These are phyloP conservation scores for Grosmannia huntii DNA, from an alignment of 2,329 filamentous ascomycete genomes.

Conservation along the genomic window DNA sequence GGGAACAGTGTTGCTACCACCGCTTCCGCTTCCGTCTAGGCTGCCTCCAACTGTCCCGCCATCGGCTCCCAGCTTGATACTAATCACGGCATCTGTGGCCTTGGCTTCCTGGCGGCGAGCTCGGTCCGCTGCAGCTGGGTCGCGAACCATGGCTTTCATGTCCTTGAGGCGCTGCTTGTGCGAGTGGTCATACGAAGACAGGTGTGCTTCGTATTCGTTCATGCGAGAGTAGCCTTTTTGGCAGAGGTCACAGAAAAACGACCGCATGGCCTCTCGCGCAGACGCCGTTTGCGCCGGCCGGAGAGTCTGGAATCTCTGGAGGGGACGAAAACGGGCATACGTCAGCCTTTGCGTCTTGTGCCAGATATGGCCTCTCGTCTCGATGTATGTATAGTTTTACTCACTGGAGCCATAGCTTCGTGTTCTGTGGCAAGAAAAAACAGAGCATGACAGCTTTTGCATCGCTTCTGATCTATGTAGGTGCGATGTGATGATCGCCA, in stretches of 20 bases:
- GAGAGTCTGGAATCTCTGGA: slow-evolving; percentile 43
- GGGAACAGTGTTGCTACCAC: slow-evolving; percentile 14
- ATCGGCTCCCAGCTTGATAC: slow-evolving; percentile 45
- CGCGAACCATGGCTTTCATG: slow-evolving; percentile 72
- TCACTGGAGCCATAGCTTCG: background rate
- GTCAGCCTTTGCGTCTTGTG: background rate
- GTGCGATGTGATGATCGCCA: too few species aligned
- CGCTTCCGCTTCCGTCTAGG: slow-evolving; percentile 15
- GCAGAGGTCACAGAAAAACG: slow-evolving; percentile 80
- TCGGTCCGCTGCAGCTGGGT: slow-evolving; percentile 51
- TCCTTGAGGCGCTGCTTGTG: slow-evolving; percentile 84
- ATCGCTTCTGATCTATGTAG: background rate
- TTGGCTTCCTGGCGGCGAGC: slow-evolving; percentile 60
- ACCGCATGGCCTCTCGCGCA: slow-evolving; percentile 63
- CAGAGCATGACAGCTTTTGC: background rate
- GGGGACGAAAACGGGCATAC: background rate
- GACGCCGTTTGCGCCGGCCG: slow-evolving; percentile 45
- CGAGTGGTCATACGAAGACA: slow-evolving; percentile 87
- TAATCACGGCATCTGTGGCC: slow-evolving; percentile 50
- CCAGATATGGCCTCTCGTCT: background rate
- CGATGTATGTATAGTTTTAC: background rate
- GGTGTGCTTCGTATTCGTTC: slow-evolving; percentile 92
- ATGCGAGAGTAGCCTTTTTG: slow-evolving; percentile 89
- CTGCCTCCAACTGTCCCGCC: slow-evolving; percentile 16
- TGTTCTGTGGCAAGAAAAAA: too few species aligned